These are phyloP conservation scores for Beauveria australis DNA, from an alignment of 2,329 filamentous ascomycete species.

Conservation along the genomic window DNA sequence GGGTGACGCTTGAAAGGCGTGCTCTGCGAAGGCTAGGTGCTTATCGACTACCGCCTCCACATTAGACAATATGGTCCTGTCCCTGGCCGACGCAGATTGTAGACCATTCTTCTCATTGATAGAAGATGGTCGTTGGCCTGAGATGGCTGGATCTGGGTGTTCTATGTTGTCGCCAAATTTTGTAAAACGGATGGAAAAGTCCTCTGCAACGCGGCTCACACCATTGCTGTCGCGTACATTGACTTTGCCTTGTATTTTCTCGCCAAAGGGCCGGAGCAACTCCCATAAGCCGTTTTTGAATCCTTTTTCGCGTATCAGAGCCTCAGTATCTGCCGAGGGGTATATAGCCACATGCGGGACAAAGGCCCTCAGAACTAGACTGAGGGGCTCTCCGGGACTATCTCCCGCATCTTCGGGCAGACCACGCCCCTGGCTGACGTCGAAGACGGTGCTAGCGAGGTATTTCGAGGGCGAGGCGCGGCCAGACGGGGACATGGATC, in stretches of 20 bases:
- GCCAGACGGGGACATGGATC: constrained; percentile 59
- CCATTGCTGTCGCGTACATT: constrained; percentile 86
- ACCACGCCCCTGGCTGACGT: constrained; percentile 34
- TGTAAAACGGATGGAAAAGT: constrained; percentile 83
- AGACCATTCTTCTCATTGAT: constrained; percentile 28
- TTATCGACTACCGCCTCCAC: constrained; percentile 75
- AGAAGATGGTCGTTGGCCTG: constrained; percentile 28
- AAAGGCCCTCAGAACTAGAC: constrained; percentile 73
- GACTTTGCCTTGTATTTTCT: constrained; percentile 78
- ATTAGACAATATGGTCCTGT: constrained; percentile 41
- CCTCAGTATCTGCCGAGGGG: constrained; percentile 78
- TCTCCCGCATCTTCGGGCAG: constrained; percentile 36
- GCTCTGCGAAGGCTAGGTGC: constrained; percentile 70
- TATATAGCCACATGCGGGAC: constrained; percentile 84
- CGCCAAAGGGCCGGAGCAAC: constrained; percentile 82
- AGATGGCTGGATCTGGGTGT: constrained; percentile 34
- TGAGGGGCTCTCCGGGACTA: constrained; percentile 46
- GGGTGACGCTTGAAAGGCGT: constrained; percentile 33
- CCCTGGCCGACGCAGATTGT: constrained; percentile 21
- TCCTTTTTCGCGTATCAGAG: constrained; percentile 73
- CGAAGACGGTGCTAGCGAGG: constrained; percentile 51
- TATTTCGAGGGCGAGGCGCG: constrained; percentile 49
- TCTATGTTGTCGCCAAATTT: constrained; percentile 55
- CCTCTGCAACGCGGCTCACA: constrained; percentile 72
- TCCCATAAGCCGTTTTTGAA: constrained; percentile 76